A percentile compares a stretch with the other conserved stretches of the same genome.
Conservation (phyloP, 169 alveolate species). For the Plasmodium fragile region DNA sequence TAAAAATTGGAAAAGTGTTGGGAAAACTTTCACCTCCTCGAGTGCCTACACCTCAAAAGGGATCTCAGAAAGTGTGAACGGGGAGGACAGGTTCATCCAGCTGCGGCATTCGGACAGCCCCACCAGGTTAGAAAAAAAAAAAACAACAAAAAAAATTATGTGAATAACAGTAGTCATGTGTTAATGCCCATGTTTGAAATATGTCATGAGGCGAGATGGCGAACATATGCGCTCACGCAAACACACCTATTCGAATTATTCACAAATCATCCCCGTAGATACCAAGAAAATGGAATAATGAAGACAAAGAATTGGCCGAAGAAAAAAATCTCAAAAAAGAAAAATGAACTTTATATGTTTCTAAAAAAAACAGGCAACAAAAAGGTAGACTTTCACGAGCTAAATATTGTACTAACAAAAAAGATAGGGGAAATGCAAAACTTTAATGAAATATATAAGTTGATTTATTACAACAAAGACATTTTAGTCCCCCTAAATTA, state of each 20-base stretch:
- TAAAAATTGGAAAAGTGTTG: neutral
- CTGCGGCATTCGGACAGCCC: conserved; percentile 58
- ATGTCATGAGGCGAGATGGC: neutral
- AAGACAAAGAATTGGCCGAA: conserved; percentile 63
- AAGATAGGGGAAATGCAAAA: conserved; percentile 45
- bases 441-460: conserved; percentile 70
- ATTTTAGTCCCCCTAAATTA: conserved; percentile 72
- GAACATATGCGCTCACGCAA: neutral
- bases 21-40: conserved; percentile 20
- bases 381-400: conserved; percentile 43
- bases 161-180: neutral
- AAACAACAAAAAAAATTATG: neutral
- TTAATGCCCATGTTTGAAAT: neutral
- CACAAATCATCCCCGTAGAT: neutral
- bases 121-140: conserved; percentile 29
- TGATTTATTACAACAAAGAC: conserved; percentile 57
- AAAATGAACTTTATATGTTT: conserved; percentile 45
- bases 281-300: conserved; percentile 39
- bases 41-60: neutral
- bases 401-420: conserved; percentile 51
- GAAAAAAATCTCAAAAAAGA: conserved; percentile 58
- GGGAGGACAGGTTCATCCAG: conserved; percentile 31
- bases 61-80: neutral
- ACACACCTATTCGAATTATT: neutral
- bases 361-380: conserved; percentile 11